Evolutionary conservation across 352 stramenopile genomes (phyloP).

Genomic region (Sclerospora graminicola): DNA sequence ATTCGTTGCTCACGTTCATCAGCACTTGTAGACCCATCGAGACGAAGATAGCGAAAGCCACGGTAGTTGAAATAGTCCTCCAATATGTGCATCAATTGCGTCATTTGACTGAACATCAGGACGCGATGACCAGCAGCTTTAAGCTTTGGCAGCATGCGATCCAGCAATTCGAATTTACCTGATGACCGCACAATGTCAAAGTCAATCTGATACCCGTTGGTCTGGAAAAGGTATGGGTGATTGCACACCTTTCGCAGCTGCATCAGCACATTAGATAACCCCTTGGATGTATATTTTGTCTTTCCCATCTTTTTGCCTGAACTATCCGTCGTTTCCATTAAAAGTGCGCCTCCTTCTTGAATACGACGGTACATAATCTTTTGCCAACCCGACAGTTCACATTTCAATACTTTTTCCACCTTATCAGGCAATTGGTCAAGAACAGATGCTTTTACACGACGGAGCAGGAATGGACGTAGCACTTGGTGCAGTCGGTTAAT

Average conservation of each 20-base stretch:
- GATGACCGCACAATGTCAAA: conserved; percentile 80
- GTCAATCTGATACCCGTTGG: conserved; percentile 77
- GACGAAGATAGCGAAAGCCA: conserved; percentile 90
- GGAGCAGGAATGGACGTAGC: conserved; percentile 74
- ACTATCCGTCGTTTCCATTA: conserved; percentile 66
- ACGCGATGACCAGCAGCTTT: conserved; percentile 87
- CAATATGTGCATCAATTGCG: conserved; percentile 83
- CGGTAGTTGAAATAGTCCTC: conserved; percentile 87
- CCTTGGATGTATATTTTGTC: conserved; percentile 78
- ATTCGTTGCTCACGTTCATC: conserved; percentile 96
- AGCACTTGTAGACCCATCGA: conserved; percentile 94
- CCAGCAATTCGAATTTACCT: conserved; percentile 93
- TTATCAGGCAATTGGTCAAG: conserved; percentile 82
- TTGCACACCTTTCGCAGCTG: conserved; percentile 86
- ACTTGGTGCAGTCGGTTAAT: conserved; percentile 84
- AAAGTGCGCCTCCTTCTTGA: conserved; percentile 73
- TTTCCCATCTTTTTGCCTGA: conserved; percentile 61
- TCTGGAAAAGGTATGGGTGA: conserved; percentile 82
- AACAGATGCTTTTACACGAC: conserved; percentile 80
- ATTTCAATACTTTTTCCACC: conserved; percentile 81
- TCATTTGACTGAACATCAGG: conserved; percentile 89
- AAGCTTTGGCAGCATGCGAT: conserved; percentile 94
- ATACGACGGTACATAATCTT: conserved; percentile 86
- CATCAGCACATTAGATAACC: conserved; percentile 83
- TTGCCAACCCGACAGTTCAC: conserved; percentile 79